phyloP scores from a whole-genome alignment of 306 rosid species.

The Trifolium dubium region DNA sequence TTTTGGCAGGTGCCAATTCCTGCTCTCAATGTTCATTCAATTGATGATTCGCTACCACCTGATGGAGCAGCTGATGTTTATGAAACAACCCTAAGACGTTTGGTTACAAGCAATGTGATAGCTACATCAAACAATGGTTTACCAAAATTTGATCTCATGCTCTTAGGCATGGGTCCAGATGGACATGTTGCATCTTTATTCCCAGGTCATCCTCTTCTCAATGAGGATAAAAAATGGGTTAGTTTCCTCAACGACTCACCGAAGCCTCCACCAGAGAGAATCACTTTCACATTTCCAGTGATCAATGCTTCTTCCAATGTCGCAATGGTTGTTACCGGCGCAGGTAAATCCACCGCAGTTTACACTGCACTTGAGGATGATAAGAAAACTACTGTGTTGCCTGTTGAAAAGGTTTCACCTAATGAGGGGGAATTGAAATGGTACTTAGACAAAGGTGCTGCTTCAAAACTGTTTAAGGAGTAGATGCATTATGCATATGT shows the following conservation, averaged over 20 bases:
- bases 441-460: slow-evolving; percentile 83
- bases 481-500: background rate
- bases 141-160: slow-evolving; percentile 82
- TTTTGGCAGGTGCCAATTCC: slow-evolving; percentile 68
- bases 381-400: slow-evolving; percentile 52
- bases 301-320: slow-evolving; percentile 70
- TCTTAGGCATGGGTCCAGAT: slow-evolving; percentile 88
- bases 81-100: slow-evolving; percentile 62
- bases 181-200: slow-evolving; percentile 86
- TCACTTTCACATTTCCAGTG: slow-evolving; percentile 72
- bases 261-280: slow-evolving; percentile 77
- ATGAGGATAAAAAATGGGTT: slow-evolving; percentile 74
- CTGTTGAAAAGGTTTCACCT: slow-evolving; percentile 66
- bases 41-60: slow-evolving; percentile 69
- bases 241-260: slow-evolving; percentile 71
- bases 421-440: slow-evolving; percentile 64
- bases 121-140: slow-evolving; percentile 52
- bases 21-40: slow-evolving; percentile 58
- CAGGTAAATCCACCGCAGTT: slow-evolving; percentile 63
- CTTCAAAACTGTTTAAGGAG: slow-evolving; percentile 62
- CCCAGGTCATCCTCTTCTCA: slow-evolving; percentile 65
- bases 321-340: slow-evolving; percentile 73
- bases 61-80: slow-evolving; percentile 87
- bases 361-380: slow-evolving; percentile 54
- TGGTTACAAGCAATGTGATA: slow-evolving; percentile 53